These are phyloP conservation scores for Cyberlindnera lachancei DNA, from an alignment of 805 yeast genomes.

Conservation along the genomic window DNA sequence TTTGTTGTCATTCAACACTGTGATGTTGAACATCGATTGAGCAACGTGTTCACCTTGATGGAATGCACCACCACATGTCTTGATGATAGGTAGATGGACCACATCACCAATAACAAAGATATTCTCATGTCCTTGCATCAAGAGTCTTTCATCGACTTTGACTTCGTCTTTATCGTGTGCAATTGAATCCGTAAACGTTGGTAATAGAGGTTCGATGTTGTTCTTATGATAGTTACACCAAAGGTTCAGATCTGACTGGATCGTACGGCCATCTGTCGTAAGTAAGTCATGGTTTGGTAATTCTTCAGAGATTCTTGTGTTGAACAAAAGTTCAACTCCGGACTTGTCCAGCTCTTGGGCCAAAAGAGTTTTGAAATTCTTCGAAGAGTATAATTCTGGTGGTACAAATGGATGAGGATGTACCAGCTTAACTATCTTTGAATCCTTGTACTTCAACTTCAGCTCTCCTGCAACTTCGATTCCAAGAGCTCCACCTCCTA, in stretches of 20 bases:
- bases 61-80: conserved; percentile 35
- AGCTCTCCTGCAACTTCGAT: conserved; percentile 44
- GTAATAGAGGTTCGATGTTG: conserved; percentile 25
- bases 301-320: conserved; percentile 26
- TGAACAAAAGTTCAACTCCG: conserved; percentile 23
- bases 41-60: conserved; percentile 19
- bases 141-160: conserved; percentile 21
- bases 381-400: conserved; percentile 27
- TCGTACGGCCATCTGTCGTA: conserved; percentile 21
- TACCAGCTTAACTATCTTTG: conserved; percentile 29
- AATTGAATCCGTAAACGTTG: conserved; percentile 18
- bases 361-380: conserved; percentile 14
- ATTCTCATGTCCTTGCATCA: conserved; percentile 19
- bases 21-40: conserved; percentile 12
- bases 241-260: conserved; percentile 26
- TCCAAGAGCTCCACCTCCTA: conserved; percentile 50
- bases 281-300: conserved; percentile 16
- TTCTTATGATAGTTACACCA: conserved; percentile 32
- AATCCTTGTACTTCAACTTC: conserved; percentile 28
- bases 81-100: conserved; percentile 28
- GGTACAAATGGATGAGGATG: conserved; percentile 38
- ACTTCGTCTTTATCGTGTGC: conserved; percentile 18
- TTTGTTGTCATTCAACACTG: conserved; percentile 7
- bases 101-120: conserved; percentile 33
- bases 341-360: conserved; percentile 9